Conservation (phyloP, 1,284 basidiomycete genomes). For the Neonothopanus nambi region DNA sequence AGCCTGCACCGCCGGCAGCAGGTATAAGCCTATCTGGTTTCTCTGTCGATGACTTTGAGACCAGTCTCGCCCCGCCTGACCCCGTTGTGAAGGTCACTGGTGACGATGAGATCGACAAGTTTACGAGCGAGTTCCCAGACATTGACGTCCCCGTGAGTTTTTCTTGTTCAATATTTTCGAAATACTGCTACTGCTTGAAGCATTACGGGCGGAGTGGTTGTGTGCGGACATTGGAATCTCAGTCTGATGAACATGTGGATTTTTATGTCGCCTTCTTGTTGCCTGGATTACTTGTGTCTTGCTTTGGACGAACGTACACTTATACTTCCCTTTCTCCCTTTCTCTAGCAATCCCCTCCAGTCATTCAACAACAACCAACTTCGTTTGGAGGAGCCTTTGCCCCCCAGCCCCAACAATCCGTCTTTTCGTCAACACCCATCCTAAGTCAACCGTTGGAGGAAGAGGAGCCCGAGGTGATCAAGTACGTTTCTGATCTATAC, state of each 20-base stretch:
- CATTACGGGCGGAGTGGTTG: no score
- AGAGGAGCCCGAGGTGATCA: conserved; percentile 90
- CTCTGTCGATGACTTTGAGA: conserved; percentile 66
- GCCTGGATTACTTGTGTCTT: no score
- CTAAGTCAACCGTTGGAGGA: conserved; percentile 69
- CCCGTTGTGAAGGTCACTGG: conserved; percentile 79
- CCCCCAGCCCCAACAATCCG: conserved; percentile 71
- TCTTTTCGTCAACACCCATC: conserved; percentile 70
- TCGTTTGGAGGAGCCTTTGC: conserved; percentile 61
- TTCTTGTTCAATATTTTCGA: no score
- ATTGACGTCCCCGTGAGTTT: conserved; percentile 65
- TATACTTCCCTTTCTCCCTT: no score
- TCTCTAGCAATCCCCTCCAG: conserved; percentile 18
- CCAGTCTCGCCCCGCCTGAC: conserved; percentile 38
- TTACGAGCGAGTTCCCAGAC: conserved; percentile 91
- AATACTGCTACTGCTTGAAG: no score
- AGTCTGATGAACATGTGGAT: no score
- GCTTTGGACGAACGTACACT: no score
- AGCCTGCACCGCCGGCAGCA: conserved; percentile 31
- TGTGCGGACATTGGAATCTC: no score
- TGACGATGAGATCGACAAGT: conserved; percentile 86
- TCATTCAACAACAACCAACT: conserved; percentile 22
- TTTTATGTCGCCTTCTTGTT: no score
- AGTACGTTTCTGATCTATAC: conserved; percentile 42
- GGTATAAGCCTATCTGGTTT: conserved; percentile 42